A percentile compares a stretch with the other conserved stretches of the same genome.
Conservation (phyloP, 306 rosid species). For the Gynostemma pentaphyllum region DNA sequence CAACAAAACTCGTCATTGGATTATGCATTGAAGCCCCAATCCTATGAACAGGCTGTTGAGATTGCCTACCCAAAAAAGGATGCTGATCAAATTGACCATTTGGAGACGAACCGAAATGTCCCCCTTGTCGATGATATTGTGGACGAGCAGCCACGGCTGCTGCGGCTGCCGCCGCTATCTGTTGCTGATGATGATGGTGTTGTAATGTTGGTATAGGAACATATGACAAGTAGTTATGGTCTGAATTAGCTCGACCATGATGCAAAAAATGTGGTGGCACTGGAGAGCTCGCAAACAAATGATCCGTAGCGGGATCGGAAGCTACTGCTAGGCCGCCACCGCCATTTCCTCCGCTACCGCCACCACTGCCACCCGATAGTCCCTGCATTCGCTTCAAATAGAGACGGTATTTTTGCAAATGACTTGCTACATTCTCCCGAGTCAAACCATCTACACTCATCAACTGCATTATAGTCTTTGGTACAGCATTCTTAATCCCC, state of each 20-base stretch:
- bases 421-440: constrained; percentile 90
- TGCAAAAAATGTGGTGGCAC: constrained; percentile 88
- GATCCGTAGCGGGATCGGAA: constrained; percentile 68
- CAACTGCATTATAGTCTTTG: constrained; percentile 98
- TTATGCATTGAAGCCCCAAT: constrained; percentile 51
- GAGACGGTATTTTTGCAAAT: constrained; percentile 87
- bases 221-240: constrained; percentile 70
- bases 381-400: constrained; percentile 96
- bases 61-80: constrained; percentile 53
- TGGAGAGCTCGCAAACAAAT: constrained; percentile 79
- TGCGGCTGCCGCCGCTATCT: constrained; percentile 38
- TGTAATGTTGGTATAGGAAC: constrained; percentile 65
- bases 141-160: constrained; percentile 24
- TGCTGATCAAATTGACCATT: constrained; percentile 82
- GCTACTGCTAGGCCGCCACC: constrained; percentile 21
- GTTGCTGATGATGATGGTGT: constrained; percentile 69
- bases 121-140: constrained; percentile 56
- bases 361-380: constrained; percentile 21
- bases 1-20: constrained; percentile 36
- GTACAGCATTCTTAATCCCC: constrained; percentile 93
- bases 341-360: constrained; percentile 24
- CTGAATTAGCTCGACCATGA: constrained; percentile 52
- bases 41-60: constrained; percentile 51
- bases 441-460: constrained; percentile 96
- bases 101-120: constrained; percentile 73